Conservation (phyloP, 306 rosid genomes). For the Lathyrus oleraceus region DNA sequence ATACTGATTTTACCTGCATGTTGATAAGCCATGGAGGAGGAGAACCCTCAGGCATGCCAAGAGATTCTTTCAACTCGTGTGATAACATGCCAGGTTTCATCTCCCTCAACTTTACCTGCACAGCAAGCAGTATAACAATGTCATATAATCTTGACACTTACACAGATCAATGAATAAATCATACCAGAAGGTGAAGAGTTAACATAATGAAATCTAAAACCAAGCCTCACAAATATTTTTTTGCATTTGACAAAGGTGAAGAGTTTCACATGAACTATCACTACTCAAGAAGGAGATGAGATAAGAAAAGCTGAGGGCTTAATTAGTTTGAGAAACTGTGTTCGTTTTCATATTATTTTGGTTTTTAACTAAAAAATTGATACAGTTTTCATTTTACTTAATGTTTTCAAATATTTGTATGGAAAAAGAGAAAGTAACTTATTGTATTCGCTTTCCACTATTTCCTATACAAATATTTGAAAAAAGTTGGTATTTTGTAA, state of each 20-base stretch:
- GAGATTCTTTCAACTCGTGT: constrained; percentile 94
- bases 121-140: constrained; percentile 22
- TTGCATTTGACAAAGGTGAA: background rate
- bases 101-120: constrained; percentile 94
- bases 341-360: background rate
- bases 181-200: background rate
- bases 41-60: constrained; percentile 99
- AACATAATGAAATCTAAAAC: background rate
- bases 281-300: constrained; percentile 1
- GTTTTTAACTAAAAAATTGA: background rate
- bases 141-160: constrained; percentile 11
- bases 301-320: background rate
- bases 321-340: background rate
- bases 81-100: constrained; percentile 98
- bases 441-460: background rate
- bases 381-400: background rate
- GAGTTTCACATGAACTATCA: constrained; percentile 5
- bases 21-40: constrained; percentile 99
- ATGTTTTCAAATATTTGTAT: background rate
- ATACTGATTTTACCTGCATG: constrained; percentile 74
- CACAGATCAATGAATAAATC: constrained; percentile 1
- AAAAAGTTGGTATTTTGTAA: background rate
- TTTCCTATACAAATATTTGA: constrained; percentile 8
- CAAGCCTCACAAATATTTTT: constrained; percentile 7
- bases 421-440: background rate